A percentile compares a stretch with the other conserved stretches of the same genome.
These are phyloP conservation scores for Coemansia sp. DNA, from an alignment of 192 early-diverging fungal species.

Conservation along the genomic window DNA sequence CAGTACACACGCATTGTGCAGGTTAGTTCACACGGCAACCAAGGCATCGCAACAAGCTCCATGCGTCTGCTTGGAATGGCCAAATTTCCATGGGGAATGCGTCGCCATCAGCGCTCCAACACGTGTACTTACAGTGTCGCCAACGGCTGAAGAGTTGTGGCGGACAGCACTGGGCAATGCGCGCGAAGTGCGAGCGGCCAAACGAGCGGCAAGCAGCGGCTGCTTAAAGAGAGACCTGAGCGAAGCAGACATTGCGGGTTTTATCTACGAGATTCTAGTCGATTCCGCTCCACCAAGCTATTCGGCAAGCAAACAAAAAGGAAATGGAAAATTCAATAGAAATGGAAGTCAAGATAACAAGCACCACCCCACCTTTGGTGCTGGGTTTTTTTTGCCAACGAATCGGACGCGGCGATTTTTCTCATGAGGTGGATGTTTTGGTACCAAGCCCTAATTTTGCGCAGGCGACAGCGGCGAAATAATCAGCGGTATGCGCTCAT, in stretches of 20 bases:
- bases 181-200: constrained; percentile 35
- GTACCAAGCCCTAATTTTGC: not conserved
- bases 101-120: not conserved
- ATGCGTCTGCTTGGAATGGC: not conserved
- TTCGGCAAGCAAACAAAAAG: too few species aligned
- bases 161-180: constrained; percentile 27
- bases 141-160: constrained; percentile 30
- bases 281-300: not conserved
- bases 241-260: constrained; percentile 26
- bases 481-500: too few species aligned
- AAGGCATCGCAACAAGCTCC: not conserved
- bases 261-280: not conserved
- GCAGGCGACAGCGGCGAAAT: not conserved
- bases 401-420: not conserved
- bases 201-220: constrained; percentile 34
- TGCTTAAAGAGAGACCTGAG: constrained; percentile 41
- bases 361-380: too few species aligned
- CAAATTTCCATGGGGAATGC: not conserved
- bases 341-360: not conserved
- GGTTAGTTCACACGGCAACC: not conserved
- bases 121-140: constrained; percentile 38
- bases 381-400: not conserved
- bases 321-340: not conserved
- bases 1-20: not conserved
- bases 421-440: constrained; percentile 1